phyloP scores from a whole-genome alignment of 805 yeast genomes.

The Deakozyma indianensis region DNA sequence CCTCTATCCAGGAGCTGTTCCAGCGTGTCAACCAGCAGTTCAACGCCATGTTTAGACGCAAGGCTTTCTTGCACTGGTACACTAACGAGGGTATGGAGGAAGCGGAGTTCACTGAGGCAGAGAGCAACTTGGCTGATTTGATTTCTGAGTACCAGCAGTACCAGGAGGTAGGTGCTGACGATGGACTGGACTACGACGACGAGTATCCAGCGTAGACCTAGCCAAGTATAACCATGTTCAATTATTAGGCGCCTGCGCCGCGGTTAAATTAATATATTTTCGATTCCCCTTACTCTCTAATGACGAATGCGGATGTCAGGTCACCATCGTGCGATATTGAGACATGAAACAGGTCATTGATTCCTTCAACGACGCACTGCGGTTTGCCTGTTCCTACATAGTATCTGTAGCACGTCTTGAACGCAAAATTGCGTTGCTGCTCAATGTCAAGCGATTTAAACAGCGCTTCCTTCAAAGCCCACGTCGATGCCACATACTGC shows the following conservation, averaged over 20 bases:
- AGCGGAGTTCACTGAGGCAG: slow-evolving; percentile 88
- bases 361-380: slow-evolving; percentile 4
- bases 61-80: slow-evolving; percentile 95
- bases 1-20: slow-evolving; percentile 83
- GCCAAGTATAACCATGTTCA: too few species aligned
- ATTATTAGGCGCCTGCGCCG: too few species aligned
- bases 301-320: slow-evolving; percentile 39
- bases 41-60: slow-evolving; percentile 82
- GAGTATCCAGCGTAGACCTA: slow-evolving; percentile 19
- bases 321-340: slow-evolving; percentile 57
- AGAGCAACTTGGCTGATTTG: slow-evolving; percentile 77
- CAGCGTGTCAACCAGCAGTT: slow-evolving; percentile 83
- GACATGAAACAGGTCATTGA: slow-evolving; percentile 30
- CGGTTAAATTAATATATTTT: too few species aligned
- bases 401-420: slow-evolving; percentile 45
- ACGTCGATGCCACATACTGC: slow-evolving; percentile 36
- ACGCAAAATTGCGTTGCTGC: slow-evolving; percentile 39
- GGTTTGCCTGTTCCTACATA: slow-evolving; percentile 17
- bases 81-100: slow-evolving; percentile 94
- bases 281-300: slow-evolving; percentile 9
- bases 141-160: slow-evolving; percentile 86
- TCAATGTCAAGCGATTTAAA: slow-evolving; percentile 39
- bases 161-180: slow-evolving; percentile 67
- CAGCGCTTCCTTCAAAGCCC: slow-evolving; percentile 69
- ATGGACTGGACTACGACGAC: slow-evolving; percentile 53